Percentiles rank a stretch among this genome's conserved stretches.
phyloP scores from a whole-genome alignment of 1,139 yeast genomes.

The Blastobotrys capitulatus region DNA sequence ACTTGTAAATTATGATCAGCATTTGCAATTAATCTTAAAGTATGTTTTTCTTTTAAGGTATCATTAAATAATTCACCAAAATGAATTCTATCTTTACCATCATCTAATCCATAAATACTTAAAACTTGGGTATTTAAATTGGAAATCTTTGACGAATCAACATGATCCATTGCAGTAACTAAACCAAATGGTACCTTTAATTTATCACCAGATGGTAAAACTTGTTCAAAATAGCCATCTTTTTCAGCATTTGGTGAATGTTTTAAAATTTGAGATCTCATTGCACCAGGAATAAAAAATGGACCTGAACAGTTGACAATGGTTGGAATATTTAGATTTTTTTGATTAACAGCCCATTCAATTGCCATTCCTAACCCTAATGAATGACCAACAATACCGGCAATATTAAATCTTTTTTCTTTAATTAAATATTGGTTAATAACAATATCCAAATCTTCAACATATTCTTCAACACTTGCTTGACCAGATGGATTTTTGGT shows the following conservation, averaged over 20 bases:
- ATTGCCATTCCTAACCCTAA: slow-evolving; percentile 74
- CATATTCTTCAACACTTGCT: slow-evolving; percentile 52
- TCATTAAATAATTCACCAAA: slow-evolving; percentile 3
- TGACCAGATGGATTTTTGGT: slow-evolving; percentile 32
- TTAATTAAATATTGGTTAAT: slow-evolving; percentile 37
- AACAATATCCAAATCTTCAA: slow-evolving; percentile 53
- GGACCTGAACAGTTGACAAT: slow-evolving; percentile 70
- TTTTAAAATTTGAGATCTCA: slow-evolving; percentile 21
- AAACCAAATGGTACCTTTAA: neutral
- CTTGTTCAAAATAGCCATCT: neutral
- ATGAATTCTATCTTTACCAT: neutral
- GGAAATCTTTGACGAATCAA: neutral
- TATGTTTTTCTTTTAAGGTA: neutral
- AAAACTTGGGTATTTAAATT: neutral
- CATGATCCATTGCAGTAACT: neutral
- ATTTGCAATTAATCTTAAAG: neutral
- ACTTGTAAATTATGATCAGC: slow-evolving; percentile 1
- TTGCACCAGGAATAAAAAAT: slow-evolving; percentile 31
- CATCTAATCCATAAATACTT: slow-evolving; percentile 3
- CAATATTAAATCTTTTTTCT: slow-evolving; percentile 36
- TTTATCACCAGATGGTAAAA: neutral
- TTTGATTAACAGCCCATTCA: slow-evolving; percentile 54
- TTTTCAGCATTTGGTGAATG: neutral
- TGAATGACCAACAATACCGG: slow-evolving; percentile 62
- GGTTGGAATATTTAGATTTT: slow-evolving; percentile 46